phyloP scores from a whole-genome alignment of 2,329 filamentous ascomycete genomes.

The Xylaria sp. region DNA sequence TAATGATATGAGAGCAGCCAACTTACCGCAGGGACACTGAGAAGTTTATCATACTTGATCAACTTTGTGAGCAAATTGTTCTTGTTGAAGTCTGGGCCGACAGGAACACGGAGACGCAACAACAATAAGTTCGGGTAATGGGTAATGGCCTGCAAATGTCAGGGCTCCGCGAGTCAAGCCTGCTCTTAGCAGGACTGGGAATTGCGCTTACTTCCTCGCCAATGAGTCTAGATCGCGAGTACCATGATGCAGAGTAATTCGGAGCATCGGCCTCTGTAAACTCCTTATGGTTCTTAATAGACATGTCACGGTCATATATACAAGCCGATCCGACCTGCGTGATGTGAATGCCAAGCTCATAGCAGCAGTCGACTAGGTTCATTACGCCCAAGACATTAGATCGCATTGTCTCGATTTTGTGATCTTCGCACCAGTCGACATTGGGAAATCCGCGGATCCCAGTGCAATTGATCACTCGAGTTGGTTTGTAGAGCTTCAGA shows the following conservation, averaged over 20 bases:
- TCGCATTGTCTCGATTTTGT: conserved; percentile 4
- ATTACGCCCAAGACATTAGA: background rate
- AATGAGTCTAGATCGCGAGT: background rate
- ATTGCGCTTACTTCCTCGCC: background rate
- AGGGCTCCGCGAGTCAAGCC: background rate
- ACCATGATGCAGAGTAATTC: background rate
- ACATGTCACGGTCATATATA: conserved; percentile 2
- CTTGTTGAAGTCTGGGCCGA: background rate
- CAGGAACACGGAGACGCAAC: background rate
- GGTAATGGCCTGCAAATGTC: background rate
- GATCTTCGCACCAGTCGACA: conserved; percentile 1
- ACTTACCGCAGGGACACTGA: conserved; percentile 1
- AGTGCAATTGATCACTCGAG: background rate
- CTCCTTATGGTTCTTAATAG: conserved; percentile 1
- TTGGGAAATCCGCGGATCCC: background rate
- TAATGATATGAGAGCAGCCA: background rate
- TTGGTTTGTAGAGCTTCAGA: background rate
- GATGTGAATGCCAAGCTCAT: background rate
- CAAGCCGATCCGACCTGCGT: background rate
- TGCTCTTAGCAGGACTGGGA: background rate
- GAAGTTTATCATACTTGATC: background rate
- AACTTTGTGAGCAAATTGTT: background rate
- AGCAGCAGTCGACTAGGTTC: background rate
- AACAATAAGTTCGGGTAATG: background rate
- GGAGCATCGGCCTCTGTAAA: background rate